Percentiles rank a stretch among this genome's conserved stretches.
Conservation (phyloP, 202 grass and related monocot genomes). For the Panicum virgatum region DNA sequence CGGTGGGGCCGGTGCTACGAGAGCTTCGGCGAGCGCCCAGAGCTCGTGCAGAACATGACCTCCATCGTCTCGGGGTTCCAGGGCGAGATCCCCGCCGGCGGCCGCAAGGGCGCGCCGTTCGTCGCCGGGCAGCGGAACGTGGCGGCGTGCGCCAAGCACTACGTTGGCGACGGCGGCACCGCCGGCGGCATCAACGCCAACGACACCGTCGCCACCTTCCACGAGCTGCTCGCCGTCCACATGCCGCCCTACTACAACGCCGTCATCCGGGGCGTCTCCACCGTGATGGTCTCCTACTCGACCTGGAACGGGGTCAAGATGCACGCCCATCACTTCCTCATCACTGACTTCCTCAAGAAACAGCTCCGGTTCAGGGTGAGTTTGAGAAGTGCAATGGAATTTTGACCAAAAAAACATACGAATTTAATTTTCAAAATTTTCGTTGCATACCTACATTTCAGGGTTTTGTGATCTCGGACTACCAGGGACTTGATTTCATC, state of each 20-base stretch:
- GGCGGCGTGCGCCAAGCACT: conserved; percentile 77
- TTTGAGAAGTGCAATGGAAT: not conserved
- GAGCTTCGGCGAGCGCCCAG: conserved; percentile 67
- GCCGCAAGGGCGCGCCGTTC: conserved; percentile 27
- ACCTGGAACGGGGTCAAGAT: conserved; percentile 83
- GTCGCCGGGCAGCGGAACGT: conserved; percentile 51
- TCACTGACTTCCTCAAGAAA: conserved; percentile 69
- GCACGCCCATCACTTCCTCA: conserved; percentile 63
- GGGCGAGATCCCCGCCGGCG: conserved; percentile 32
- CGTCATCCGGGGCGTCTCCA: conserved; percentile 61
- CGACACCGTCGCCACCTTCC: conserved; percentile 48
- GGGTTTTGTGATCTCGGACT: not conserved
- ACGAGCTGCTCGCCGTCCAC: conserved; percentile 55
- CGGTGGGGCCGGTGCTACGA: conserved; percentile 87
- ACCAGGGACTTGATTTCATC: not conserved
- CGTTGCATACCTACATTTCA: not conserved
- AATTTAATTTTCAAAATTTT: not conserved
- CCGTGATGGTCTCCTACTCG: conserved; percentile 77
- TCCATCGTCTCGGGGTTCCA: conserved; percentile 43
- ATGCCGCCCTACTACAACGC: conserved; percentile 72
- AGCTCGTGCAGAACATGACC: conserved; percentile 34
- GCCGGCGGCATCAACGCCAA: conserved; percentile 55
- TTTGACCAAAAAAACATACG: not conserved
- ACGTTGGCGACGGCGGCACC: conserved; percentile 77
- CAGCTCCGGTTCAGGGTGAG: conserved; percentile 61